Base-by-base conservation (phyloP, 163 green algal species). In the Chlamydomonas reinhardtii region DNA sequence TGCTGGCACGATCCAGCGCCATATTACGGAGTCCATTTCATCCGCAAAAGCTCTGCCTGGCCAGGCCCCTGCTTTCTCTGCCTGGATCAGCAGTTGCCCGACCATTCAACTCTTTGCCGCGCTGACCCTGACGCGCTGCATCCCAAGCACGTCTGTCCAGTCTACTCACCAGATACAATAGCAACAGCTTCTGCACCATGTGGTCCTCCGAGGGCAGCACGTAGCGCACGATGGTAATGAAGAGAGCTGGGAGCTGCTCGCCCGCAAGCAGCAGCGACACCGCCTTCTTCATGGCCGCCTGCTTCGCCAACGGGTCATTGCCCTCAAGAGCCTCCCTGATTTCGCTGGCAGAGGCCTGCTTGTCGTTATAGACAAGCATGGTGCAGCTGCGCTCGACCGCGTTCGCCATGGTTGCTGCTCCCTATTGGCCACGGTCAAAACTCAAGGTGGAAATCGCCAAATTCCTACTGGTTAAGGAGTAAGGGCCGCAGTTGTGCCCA, bases 151-250 rank as follows among this genome's bases (percentile, higher is more conserved):
- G 19, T 9, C 48, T 14, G 12, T 22, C 48, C 48, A 19, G 48
- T 27, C 37, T 34, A 24, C 88, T 65, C 79, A 98, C 96, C 94
- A 99, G 91, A 86, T 99, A 99, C 31, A 99, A 93, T n/a, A 99
- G 94, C 86, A 99, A 91, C 71, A 99, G 94, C 91, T 99, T 99
- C 88, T 99, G 98, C 48, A 99, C 94, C n/a, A 94, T 97, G 89
- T 99, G 97, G 91, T 99, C 97, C 88, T 99, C 97, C 15, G 93
- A 98, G 19, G 98, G 97, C 68, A 99, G 92, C n/a, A 99, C 98
- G 84, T 99, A 99, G 78, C 98, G 95, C 37, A 99, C 97, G 74
- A 99, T 99, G 25, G 98, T 99, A 87, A 99, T 99, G 94, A 99
- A 99, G 17, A 99, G 93, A 37, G 94, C 90, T 9, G 98, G 97